Base-by-base conservation (phyloP, 768 basidiomycete genomes). In the Leucosporidium yakuticum region DNA sequence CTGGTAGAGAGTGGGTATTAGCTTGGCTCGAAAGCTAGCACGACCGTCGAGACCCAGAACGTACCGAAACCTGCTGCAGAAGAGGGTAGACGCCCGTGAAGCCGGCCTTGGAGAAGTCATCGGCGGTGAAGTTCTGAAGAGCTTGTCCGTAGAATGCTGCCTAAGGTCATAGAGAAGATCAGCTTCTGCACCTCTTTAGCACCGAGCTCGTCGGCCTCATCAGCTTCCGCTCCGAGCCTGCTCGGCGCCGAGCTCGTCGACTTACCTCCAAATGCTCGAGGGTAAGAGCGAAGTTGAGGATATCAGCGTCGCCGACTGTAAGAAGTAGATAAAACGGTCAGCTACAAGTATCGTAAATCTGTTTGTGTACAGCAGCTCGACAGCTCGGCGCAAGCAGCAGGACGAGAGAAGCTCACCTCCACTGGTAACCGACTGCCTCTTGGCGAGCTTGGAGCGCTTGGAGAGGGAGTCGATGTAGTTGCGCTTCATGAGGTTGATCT, bases 71-170 rank as follows among this genome's bases (percentile, higher is more conserved):
- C 47, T 64, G 58, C 62, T 69, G 34, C 6, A 66, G 57, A 34
- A 68, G 31, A 23, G 49, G 61, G 69, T 67, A 69, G 55, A 59
- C 84, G 50, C 60, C 79, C 55, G 59, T 80, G 79, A 74, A 80
- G 23, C 80, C 81, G 36, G 78, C 79, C 7, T 65, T 58, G 15
- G 54, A 57, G 73, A 83, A 84, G 4, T 83, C 85, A 20, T 81
- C 81, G 8, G 78, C 73, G 48, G 73, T 70, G 77, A 86, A 88
- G 73, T 80, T 76, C 44, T 58, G 64, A 29, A 81, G 75, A 55
- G 78, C 80, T 27, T 32, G 17, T 0, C 4, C 20, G 62, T 39
- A 36, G 27, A 47, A 48, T n/a, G 57, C 25, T 3, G 50, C 36
- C 23, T 4, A 31, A 15, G 23, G 50, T 29, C 5, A 55, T 50